Conservation (phyloP, 2,329 filamentous ascomycete genomes). For the Sclerotinia minor region DNA sequence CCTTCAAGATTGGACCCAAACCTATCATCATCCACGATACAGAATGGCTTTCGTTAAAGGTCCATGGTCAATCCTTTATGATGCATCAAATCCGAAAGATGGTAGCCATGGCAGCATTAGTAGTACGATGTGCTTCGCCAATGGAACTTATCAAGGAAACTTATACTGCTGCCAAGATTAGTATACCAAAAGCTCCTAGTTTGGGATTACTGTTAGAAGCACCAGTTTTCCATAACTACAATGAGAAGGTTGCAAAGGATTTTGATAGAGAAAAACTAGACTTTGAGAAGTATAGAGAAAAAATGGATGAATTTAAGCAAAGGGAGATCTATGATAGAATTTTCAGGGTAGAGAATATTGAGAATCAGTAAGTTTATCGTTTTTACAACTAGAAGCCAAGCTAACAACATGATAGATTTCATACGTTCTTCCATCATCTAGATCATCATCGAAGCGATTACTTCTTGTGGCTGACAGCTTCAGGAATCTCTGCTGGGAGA, state of each 20-base stretch:
- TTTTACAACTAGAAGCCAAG: neutral
- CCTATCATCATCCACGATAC: slow-evolving; percentile 87
- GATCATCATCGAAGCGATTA: slow-evolving; percentile 71
- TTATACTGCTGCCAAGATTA: slow-evolving; percentile 71
- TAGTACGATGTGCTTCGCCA: slow-evolving; percentile 81
- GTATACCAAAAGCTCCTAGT: slow-evolving; percentile 91
- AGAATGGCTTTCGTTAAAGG: slow-evolving; percentile 93
- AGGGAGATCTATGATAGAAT: slow-evolving; percentile 89
- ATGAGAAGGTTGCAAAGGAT: slow-evolving; percentile 65
- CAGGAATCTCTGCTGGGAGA: slow-evolving; percentile 62
- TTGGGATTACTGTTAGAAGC: slow-evolving; percentile 85
- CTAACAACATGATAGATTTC: slow-evolving; percentile 55
- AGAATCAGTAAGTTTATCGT: slow-evolving; percentile 67
- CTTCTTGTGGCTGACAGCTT: slow-evolving; percentile 74
- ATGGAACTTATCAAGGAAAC: slow-evolving; percentile 69
- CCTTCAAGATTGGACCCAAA: slow-evolving; percentile 73
- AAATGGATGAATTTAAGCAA: slow-evolving; percentile 88
- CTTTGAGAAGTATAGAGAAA: slow-evolving; percentile 73
- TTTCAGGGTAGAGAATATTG: slow-evolving; percentile 83
- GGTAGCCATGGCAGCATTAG: slow-evolving; percentile 86
- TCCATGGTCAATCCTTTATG: slow-evolving; percentile 99
- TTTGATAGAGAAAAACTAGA: slow-evolving; percentile 69
- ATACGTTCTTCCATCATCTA: slow-evolving; percentile 76
- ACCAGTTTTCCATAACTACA: slow-evolving; percentile 90
- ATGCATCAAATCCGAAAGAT: slow-evolving; percentile 99